phyloP scores from a whole-genome alignment of 2,329 filamentous ascomycete genomes.

The Ophiocordyceps australis region DNA sequence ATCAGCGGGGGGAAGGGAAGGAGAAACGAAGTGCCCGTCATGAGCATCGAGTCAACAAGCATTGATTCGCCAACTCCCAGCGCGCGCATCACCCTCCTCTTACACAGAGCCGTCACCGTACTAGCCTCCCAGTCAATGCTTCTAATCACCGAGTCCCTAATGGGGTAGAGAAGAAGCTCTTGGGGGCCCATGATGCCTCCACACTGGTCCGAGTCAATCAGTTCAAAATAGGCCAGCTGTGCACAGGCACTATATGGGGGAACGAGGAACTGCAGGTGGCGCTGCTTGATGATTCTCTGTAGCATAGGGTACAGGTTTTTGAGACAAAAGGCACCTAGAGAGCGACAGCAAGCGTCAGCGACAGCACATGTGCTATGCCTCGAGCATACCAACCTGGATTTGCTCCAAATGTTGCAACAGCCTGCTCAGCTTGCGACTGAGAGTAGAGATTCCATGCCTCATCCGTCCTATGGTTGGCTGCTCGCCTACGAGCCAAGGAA shows the following conservation, averaged over 20 bases:
- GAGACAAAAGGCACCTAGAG: constrained; percentile 49
- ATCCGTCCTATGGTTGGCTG: constrained; percentile 52
- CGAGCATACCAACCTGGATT: constrained; percentile 42
- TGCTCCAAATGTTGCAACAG: constrained; percentile 68
- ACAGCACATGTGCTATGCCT: not conserved
- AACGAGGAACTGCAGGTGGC: constrained; percentile 57
- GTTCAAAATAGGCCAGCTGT: constrained; percentile 58
- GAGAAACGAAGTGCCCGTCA: constrained; percentile 68
- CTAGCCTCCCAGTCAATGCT: constrained; percentile 50
- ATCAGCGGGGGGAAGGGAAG: constrained; percentile 63
- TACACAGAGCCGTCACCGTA: constrained; percentile 43
- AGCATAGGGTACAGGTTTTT: constrained; percentile 62
- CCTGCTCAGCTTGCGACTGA: constrained; percentile 57
- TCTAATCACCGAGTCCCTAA: constrained; percentile 55
- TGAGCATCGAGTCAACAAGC: constrained; percentile 69
- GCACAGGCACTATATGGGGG: constrained; percentile 78
- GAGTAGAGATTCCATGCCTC: constrained; percentile 81
- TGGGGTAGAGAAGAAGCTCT: constrained; percentile 71
- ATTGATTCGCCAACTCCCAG: constrained; percentile 50
- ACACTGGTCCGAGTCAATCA: constrained; percentile 45
- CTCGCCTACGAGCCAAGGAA: constrained; percentile 41
- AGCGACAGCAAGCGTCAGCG: constrained; percentile 1
- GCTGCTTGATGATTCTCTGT: constrained; percentile 52
- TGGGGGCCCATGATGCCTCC: constrained; percentile 70
- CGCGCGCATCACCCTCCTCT: constrained; percentile 50